phyloP scores from a whole-genome alignment of 2,329 filamentous ascomycete genomes.

The Fusarium sp. region DNA sequence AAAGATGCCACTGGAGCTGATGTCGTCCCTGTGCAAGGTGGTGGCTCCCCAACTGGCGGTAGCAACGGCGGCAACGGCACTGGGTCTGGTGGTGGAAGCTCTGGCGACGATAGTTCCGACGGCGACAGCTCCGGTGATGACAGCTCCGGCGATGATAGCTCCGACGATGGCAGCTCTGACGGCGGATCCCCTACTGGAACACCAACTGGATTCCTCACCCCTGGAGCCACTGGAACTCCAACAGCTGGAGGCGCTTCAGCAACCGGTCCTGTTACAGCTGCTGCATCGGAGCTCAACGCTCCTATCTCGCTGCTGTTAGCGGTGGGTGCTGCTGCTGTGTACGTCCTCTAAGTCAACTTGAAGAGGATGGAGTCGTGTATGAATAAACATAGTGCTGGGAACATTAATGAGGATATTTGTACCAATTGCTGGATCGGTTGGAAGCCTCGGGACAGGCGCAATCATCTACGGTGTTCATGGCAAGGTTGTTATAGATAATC shows the following conservation, averaged over 20 bases:
- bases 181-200: constrained; percentile 16
- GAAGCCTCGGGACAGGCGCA: constrained; percentile 38
- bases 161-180: not conserved
- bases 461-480: constrained; percentile 28
- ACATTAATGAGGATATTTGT: constrained; percentile 44
- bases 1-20: constrained; percentile 50
- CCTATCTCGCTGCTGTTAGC: constrained; percentile 62
- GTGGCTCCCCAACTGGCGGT: constrained; percentile 38
- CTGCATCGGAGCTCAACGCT: constrained; percentile 55
- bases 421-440: constrained; percentile 43
- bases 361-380: constrained; percentile 9
- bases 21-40: constrained; percentile 44
- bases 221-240: constrained; percentile 41
- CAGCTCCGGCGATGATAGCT: not conserved
- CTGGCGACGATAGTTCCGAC: constrained; percentile 8
- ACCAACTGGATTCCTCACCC: constrained; percentile 34
- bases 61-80: constrained; percentile 36
- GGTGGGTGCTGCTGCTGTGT: constrained; percentile 61
- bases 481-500: not conserved
- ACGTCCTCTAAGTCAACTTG: constrained; percentile 53
- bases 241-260: constrained; percentile 42
- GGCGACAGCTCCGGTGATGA: not conserved
- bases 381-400: constrained; percentile 36
- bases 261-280: constrained; percentile 37
- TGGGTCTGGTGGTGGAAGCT: not conserved